Evolutionary conservation across 116 monocot genomes (phyloP), one percentile per base, ranked within the genome.

Genomic region (Papilionanthe hybrid): DNA sequence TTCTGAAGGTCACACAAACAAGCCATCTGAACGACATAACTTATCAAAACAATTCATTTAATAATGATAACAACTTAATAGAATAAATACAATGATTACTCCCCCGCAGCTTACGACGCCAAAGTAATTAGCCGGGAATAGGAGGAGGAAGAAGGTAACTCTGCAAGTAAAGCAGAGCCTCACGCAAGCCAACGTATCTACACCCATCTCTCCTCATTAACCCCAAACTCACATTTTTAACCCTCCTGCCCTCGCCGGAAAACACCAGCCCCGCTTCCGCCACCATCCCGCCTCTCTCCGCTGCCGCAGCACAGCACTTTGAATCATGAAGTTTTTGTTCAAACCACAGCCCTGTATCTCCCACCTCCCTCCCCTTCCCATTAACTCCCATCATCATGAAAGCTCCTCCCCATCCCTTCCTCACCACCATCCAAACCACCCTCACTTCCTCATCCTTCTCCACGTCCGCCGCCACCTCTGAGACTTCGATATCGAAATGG

Each of bases 121-220:
- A 45, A 45, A 45, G 5, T 45, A 45, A 45, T 45, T 45, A 45
- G 45, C 45, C 45, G 7, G 45, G 45, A 45, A 45, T 10, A 10
- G 45, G 9, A 75, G 10, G 45, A 29, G 53, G 77, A 25, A 77
- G 37, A 77, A 90, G 88, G 56, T 79, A 82, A 47, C 72, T 76
- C 63, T 90, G 88, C 72, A 90, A 72, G 32, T 86, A 88, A 19
- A 79, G 28, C 86, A 90, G 68, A 23, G 68, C 90, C 77, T 85
- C 86, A 25, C 79, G 82, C 43, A 84, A 23, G 17, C 79, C 30
- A 8, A 86, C 76, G 56, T 90, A 90, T 77, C 88, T 80, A 56
- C 90, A 90, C 4, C 71, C 78, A 45, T 17, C 8, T 9, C 20
- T 45, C 55, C 57, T 77, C 85, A 90, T 65, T 83, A 90, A 78